phyloP scores from a whole-genome alignment of 352 stramenopile species.

The Pilasporangium apinafurcum region DNA sequence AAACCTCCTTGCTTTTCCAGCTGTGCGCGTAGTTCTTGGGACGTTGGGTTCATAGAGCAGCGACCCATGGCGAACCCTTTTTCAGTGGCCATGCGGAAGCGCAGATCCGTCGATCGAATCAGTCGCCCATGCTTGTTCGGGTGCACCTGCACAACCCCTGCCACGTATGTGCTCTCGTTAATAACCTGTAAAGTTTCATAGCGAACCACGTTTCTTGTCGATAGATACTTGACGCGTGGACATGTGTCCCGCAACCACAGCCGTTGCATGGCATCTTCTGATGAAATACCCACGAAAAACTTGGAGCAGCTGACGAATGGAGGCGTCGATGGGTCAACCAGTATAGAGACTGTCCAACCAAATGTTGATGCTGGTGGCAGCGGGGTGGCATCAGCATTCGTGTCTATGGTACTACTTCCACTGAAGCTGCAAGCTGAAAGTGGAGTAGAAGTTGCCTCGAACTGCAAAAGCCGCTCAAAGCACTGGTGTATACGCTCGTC shows the following conservation, averaged over 20 bases:
- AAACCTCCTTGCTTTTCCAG: slow-evolving; percentile 32
- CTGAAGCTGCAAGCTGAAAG: no score
- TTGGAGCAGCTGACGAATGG: slow-evolving; percentile 51
- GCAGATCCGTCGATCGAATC: slow-evolving; percentile 36
- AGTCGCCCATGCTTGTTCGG: slow-evolving; percentile 35
- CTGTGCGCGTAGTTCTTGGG: slow-evolving; percentile 22
- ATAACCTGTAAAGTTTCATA: slow-evolving; percentile 39
- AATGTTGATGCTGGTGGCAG: slow-evolving; percentile 46
- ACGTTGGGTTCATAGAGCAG: slow-evolving; percentile 47
- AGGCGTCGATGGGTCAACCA: slow-evolving; percentile 24
- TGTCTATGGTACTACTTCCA: no score
- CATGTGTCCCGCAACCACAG: slow-evolving; percentile 25
- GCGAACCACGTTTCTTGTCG: slow-evolving; percentile 23
- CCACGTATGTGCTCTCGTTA: slow-evolving; percentile 46
- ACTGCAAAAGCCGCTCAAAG: slow-evolving; percentile 45
- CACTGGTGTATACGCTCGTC: slow-evolving; percentile 47
- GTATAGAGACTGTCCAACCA: slow-evolving; percentile 36
- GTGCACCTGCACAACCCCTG: slow-evolving; percentile 32
- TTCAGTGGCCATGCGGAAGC: slow-evolving; percentile 46
- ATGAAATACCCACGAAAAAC: slow-evolving; percentile 28
- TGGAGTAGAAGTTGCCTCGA: slow-evolving; percentile 40
- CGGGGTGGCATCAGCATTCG: slow-evolving; percentile 3
- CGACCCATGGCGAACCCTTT: slow-evolving; percentile 51
- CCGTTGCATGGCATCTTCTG: slow-evolving; percentile 33
- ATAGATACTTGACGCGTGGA: slow-evolving; percentile 8